A percentile compares a stretch with the other conserved stretches of the same genome.
phyloP scores from a whole-genome alignment of 139 green algal species.

The Desmodesmus armatus region DNA sequence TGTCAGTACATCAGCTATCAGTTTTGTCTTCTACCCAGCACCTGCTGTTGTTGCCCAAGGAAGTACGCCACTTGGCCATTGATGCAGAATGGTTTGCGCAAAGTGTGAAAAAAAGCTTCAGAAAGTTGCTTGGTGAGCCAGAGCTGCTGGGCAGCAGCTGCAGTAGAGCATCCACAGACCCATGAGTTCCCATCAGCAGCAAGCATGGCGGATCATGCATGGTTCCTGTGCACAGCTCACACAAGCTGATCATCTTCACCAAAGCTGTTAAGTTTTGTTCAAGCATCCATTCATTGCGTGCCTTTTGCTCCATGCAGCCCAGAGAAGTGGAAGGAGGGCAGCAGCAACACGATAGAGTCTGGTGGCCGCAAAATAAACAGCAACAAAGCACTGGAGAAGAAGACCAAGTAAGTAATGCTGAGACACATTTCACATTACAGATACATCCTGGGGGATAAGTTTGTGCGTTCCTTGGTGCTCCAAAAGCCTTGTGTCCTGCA shows the following conservation, averaged over 20 bases:
- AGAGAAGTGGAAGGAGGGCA: slow-evolving; percentile 80
- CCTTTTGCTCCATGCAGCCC: slow-evolving; percentile 57
- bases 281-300: background rate
- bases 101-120: slow-evolving; percentile 84
- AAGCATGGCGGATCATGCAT: too few relatives aligned
- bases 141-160: background rate
- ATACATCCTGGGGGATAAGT: too few relatives aligned
- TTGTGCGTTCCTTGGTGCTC: too few relatives aligned
- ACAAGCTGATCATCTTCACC: background rate
- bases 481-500: too few relatives aligned
- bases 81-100: slow-evolving; percentile 77
- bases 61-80: too few relatives aligned
- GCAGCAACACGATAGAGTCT: slow-evolving; percentile 61
- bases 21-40: too few relatives aligned
- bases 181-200: background rate
- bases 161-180: background rate
- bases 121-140: slow-evolving; percentile 49
- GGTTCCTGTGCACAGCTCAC: too few relatives aligned
- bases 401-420: slow-evolving; percentile 54
- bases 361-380: slow-evolving; percentile 79
- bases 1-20: too few relatives aligned
- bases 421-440: too few relatives aligned
- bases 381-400: slow-evolving; percentile 81
- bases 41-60: too few relatives aligned
- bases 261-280: background rate